Conservation (phyloP, 1,284 basidiomycete species). For the Pyrrhoderma noxium region DNA sequence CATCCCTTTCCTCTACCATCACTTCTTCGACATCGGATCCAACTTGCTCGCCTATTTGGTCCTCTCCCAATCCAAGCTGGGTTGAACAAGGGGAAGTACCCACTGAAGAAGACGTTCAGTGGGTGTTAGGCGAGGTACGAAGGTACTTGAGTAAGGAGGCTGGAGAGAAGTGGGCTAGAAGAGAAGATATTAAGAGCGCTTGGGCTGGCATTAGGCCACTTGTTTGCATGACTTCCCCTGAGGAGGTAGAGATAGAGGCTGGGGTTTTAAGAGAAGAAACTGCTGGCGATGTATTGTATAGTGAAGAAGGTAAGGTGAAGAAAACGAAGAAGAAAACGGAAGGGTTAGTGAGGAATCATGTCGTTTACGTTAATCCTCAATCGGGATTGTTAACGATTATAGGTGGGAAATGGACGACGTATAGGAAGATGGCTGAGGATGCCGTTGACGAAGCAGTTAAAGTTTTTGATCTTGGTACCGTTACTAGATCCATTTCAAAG, state of each 20-base stretch:
- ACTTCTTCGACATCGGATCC: too few species aligned
- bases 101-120: slow-evolving; percentile 91
- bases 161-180: slow-evolving; percentile 57
- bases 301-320: too few species aligned
- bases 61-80: slow-evolving; percentile 52
- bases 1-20: too few species aligned
- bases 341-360: slow-evolving; percentile 89
- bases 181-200: slow-evolving; percentile 95
- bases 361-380: slow-evolving; percentile 73
- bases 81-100: slow-evolving; percentile 81
- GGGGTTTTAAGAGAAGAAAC: too few species aligned
- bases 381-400: slow-evolving; percentile 90
- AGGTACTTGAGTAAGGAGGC: slow-evolving; percentile 90
- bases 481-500: slow-evolving; percentile 42
- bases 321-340: slow-evolving; percentile 72
- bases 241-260: too few species aligned
- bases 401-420: slow-evolving; percentile 99
- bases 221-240: slow-evolving; percentile 35
- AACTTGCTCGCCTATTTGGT: too few species aligned
- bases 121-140: slow-evolving; percentile 91
- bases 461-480: slow-evolving; percentile 44
- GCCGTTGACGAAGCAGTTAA: slow-evolving; percentile 86
- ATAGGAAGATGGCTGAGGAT: slow-evolving; percentile 94
- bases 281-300: too few species aligned
- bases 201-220: slow-evolving; percentile 92